phyloP scores from a whole-genome alignment of 176 grass and related monocot genomes.

The Sorghum bicolor region DNA sequence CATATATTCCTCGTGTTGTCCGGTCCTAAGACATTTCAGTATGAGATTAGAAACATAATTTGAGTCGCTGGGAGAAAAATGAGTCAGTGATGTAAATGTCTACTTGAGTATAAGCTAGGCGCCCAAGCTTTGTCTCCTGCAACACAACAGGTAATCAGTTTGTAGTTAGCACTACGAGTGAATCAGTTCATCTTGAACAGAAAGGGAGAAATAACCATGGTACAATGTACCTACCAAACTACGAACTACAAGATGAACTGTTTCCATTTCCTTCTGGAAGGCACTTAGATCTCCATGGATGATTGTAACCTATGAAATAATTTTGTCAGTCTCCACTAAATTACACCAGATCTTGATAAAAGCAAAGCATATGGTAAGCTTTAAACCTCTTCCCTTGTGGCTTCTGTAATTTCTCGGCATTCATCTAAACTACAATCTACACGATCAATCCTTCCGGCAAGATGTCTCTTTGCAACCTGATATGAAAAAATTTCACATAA shows the following conservation, averaged over 20 bases:
- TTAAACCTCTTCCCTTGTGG: constrained; percentile 66
- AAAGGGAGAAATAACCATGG: not conserved
- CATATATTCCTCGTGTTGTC: constrained; percentile 70
- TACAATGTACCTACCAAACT: constrained; percentile 59
- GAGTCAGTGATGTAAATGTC: not conserved
- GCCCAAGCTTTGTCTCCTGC: constrained; percentile 87
- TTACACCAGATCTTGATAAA: not conserved
- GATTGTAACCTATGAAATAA: constrained; percentile 53
- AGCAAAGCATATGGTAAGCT: not conserved
- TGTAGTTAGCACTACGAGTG: constrained; percentile 8
- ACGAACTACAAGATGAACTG: constrained; percentile 84
- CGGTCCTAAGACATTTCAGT: constrained; percentile 53
- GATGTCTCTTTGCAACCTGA: constrained; percentile 71
- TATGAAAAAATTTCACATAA: constrained; percentile 28
- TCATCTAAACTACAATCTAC: constrained; percentile 81
- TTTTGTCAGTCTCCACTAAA: constrained; percentile 5
- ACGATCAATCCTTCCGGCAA: constrained; percentile 81
- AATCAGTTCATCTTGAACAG: constrained; percentile 4
- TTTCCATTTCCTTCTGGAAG: constrained; percentile 75
- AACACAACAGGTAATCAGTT: constrained; percentile 44
- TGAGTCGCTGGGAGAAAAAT: not conserved
- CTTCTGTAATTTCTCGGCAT: constrained; percentile 63
- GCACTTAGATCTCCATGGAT: constrained; percentile 71
- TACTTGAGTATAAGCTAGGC: constrained; percentile 67
- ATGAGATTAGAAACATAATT: constrained; percentile 22